Evolutionary conservation across 129 eudicot species (phyloP), one percentile per base, ranked within the genome.

Genomic region (Flaveria bidentis): DNA sequence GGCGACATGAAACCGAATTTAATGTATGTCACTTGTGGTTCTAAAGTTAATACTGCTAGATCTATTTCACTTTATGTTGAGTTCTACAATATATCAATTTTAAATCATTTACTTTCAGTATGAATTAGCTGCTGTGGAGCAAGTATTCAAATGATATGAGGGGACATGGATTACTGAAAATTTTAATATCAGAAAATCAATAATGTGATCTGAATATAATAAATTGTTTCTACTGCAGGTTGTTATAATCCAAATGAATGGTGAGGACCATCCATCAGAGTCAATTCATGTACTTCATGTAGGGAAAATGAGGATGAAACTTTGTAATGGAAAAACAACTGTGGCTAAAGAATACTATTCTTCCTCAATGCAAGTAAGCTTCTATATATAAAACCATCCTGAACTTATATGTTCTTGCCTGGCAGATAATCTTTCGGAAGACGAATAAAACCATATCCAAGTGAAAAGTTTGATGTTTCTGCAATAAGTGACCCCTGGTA

Each of bases 221-320:
- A 68, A 58, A 28, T 16, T 64, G 63, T 20, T 15, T 55, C 14
- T 68, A 15, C 25, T 85, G 67, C 88, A 94, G 98, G 97, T 94
- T 44, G 97, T 94, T 44, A 71, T 91, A 58, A 86, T 88, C 82
- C 98, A 94, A 79, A 91, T 91, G 93, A 94, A 94, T 70, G 97
- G 91, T 18, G 80, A 57, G 30, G 91, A 91, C 64, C 87, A 88
- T 76, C 76, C 82, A 30, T 88, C 96, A 52, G 85, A 91, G 73
- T 86, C 96, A 2, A 87, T 94, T 80, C 97, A 94, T 78, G 90
- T 85, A 46, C 92, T 94, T 58, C 98, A 91, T 63, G 77, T 94
- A 9, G 97, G 98, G 66, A 94, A 89, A 82, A 94, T 94, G 98
- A 88, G 98, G 81, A 88, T 94, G 88, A 94, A 94, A 84, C 97